phyloP scores from a whole-genome alignment of 2,329 filamentous ascomycete genomes.

The Epichloe bromicola region DNA sequence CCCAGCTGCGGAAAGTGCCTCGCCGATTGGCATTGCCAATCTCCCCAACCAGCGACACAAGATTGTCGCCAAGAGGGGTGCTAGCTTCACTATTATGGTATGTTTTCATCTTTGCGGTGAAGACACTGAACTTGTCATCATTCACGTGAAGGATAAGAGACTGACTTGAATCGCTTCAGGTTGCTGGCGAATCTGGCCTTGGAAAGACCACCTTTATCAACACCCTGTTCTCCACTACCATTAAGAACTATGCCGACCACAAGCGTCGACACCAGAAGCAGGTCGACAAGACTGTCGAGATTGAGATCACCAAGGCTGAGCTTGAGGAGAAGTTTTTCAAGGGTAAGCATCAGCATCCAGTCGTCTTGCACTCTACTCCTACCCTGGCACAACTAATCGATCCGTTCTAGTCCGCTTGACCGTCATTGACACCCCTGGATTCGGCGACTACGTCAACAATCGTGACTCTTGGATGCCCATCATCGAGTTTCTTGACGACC shows the following conservation, averaged over 20 bases:
- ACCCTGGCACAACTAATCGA: too few relatives aligned
- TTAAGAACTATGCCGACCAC: conserved; percentile 99
- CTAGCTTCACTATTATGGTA: conserved; percentile 99
- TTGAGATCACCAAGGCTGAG: conserved; percentile 99
- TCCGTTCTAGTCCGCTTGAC: conserved; percentile 69
- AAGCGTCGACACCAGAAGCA: conserved; percentile 99
- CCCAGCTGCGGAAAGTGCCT: conserved; percentile 46
- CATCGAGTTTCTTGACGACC: conserved; percentile 98
- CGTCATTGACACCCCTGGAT: conserved; percentile 97
- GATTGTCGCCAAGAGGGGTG: conserved; percentile 73
- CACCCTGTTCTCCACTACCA: conserved; percentile 98
- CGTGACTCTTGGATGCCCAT: conserved; percentile 99
- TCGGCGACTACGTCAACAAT: conserved; percentile 99
- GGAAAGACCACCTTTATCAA: conserved; percentile 99
- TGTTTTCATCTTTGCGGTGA: neutral
- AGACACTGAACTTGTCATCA: neutral
- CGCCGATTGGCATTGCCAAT: conserved; percentile 63
- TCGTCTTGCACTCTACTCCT: neutral
- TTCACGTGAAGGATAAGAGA: neutral
- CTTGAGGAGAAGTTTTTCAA: conserved; percentile 99
- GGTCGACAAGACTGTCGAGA: conserved; percentile 98
- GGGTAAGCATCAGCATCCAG: conserved; percentile 42
- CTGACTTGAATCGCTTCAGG: conserved; percentile 36
- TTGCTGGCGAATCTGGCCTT: conserved; percentile 94
- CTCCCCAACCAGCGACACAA: conserved; percentile 63